Evolutionary conservation across 2,329 filamentous ascomycete genomes (phyloP).

Genomic region (Cladobotryum protrusum): DNA sequence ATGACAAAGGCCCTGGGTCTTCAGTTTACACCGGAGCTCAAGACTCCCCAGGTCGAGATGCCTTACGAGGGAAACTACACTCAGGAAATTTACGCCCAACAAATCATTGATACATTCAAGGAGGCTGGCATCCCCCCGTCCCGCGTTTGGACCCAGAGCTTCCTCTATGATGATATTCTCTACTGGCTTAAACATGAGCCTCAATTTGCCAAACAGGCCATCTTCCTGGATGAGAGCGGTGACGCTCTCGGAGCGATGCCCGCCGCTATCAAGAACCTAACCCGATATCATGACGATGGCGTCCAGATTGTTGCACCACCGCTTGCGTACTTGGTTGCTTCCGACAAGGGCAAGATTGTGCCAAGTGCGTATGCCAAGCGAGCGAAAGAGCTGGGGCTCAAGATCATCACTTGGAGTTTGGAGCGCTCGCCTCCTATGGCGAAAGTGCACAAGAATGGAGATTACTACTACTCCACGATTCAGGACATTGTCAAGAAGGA

Average conservation of each 20-base stretch:
- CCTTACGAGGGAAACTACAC: slow-evolving; percentile 60
- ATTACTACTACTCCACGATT: slow-evolving; percentile 53
- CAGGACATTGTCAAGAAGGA: slow-evolving; percentile 52
- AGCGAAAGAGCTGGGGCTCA: slow-evolving; percentile 54
- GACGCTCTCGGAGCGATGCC: slow-evolving; percentile 46
- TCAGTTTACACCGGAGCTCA: slow-evolving; percentile 61
- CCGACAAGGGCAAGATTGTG: slow-evolving; percentile 48
- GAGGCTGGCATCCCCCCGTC: slow-evolving; percentile 43
- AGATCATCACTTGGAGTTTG: slow-evolving; percentile 63
- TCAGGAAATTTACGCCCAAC: slow-evolving; percentile 57
- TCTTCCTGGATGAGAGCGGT: slow-evolving; percentile 59
- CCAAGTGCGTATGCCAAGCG: slow-evolving; percentile 56
- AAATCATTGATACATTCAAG: slow-evolving; percentile 57
- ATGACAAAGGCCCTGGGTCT: slow-evolving; percentile 52
- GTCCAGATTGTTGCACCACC: slow-evolving; percentile 59
- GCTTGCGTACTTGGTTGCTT: slow-evolving; percentile 53
- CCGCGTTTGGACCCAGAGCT: slow-evolving; percentile 59
- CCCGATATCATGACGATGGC: slow-evolving; percentile 48
- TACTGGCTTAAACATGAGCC: slow-evolving; percentile 62
- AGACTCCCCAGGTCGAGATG: slow-evolving; percentile 64
- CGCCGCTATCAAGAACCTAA: slow-evolving; percentile 50
- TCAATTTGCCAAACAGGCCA: slow-evolving; percentile 53
- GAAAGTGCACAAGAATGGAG: slow-evolving; percentile 37
- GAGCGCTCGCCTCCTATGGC: slow-evolving; percentile 58
- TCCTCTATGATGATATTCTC: slow-evolving; percentile 56